Evolutionary conservation across 1,284 basidiomycete genomes (phyloP).

Genomic region (Chondrostereum purpureum): DNA sequence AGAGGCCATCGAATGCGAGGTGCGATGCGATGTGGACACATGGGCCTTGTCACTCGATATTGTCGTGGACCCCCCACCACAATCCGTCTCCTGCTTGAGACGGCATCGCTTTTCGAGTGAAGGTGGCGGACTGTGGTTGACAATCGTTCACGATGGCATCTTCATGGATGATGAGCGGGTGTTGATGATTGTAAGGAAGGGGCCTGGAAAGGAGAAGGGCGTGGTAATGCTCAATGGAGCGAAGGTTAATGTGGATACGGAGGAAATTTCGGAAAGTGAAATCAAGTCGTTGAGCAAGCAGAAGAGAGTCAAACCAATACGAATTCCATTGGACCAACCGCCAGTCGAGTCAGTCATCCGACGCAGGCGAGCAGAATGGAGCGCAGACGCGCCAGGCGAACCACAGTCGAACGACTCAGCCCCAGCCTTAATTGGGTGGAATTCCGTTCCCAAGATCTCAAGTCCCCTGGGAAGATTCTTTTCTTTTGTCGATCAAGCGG

Average conservation of each 20-base stretch:
- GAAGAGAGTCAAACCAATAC: slow-evolving; percentile 82
- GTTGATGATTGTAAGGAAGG: slow-evolving; percentile 71
- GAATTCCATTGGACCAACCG: slow-evolving; percentile 90
- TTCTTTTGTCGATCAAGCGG: slow-evolving; percentile 66
- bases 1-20: slow-evolving; percentile 78
- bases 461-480: slow-evolving; percentile 71
- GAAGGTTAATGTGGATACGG: slow-evolving; percentile 81
- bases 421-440: slow-evolving; percentile 26
- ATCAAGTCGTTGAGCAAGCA: slow-evolving; percentile 76
- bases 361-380: slow-evolving; percentile 62
- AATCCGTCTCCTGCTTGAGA: slow-evolving; percentile 75
- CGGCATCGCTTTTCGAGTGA: slow-evolving; percentile 83
- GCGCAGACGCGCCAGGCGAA: slow-evolving; percentile 26
- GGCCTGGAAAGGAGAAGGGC: slow-evolving; percentile 70
- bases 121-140: slow-evolving; percentile 96
- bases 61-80: slow-evolving; percentile 91
- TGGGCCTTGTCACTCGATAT: slow-evolving; percentile 89
- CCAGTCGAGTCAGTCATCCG: slow-evolving; percentile 73
- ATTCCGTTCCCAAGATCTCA: slow-evolving; percentile 54
- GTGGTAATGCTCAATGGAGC: slow-evolving; percentile 88
- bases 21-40: slow-evolving; percentile 89
- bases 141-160: slow-evolving; percentile 81
- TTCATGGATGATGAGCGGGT: slow-evolving; percentile 74
- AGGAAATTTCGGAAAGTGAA: slow-evolving; percentile 87
- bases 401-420: slow-evolving; percentile 12